Evolutionary conservation across 208 protist genomes (phyloP), one percentile per base, ranked within the genome.

Genomic region (Leishmania gerbilli): DNA sequence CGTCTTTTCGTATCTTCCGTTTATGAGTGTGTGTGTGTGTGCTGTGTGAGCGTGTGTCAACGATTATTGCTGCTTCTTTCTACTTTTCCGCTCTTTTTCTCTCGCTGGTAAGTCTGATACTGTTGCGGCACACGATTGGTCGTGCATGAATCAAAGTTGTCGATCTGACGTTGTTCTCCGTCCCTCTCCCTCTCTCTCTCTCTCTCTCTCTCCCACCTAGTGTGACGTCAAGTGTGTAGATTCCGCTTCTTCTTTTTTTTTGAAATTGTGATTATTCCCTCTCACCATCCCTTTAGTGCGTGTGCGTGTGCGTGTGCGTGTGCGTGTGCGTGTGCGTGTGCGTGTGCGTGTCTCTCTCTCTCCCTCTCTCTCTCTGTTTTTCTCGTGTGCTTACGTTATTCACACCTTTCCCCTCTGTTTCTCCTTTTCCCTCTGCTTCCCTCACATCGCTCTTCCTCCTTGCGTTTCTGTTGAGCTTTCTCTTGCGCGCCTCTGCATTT

Each of bases 351-450:
- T 11, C 24, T 13, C 53, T 62, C 31, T 1, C 51, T 75, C 5
- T 37, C 34, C 1, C 34, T 37, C 34, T 37, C 34, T 37, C 34
- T 34, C 34, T 34, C 34, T 34, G 34, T 34, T 82, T 76, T 80
- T 84, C 76, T 82, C 42, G 47, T 60, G 49, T 65, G 2, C 34
- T 45, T 76, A 27, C 69, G 40, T 60, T 45, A 68, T 15, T 56
- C 47, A 21, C 17, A 17, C 65, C 34, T 47, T 71, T 42, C 1
- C 27, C 27, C 34, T 45, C 64, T 45, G 7, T 45, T 47, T 47
- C 45, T 47, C 45, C 45, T 11, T 11, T 2, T 13, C 11, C 15
- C 40, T 45, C 42, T 7, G 0, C 42, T 45, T 40, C 34, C 19
- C 65, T 45, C 65, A 47, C 34, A 42, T 27, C 2, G 3, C 21